Base-by-base conservation (phyloP, 208 protist genomes). In the Crithidia mellificae region DNA sequence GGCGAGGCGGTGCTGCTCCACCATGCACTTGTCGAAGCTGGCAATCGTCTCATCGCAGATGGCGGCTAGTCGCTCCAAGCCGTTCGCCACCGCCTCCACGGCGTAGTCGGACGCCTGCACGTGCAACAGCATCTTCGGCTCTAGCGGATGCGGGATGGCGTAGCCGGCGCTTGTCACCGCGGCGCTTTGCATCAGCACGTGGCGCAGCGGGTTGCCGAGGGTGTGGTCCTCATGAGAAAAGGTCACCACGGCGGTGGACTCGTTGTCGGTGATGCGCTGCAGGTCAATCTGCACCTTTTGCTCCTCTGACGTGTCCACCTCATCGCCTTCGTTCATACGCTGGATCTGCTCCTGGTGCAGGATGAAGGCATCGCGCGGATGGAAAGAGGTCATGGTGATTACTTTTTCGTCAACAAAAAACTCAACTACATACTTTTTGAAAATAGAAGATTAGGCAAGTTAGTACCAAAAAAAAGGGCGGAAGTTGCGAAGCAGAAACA, bases 211-310 rank as follows among this genome's bases (percentile, higher is more conserved):
- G 68, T 98, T 98, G 58, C 94, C 94, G 19, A 98, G 67, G 1
- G 94, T 98, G 78, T 98, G 91, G 59, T 94, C 92, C 68, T 98
- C 92, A 67, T 97, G 84, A 20, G 86, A 93, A 55, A 96, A 96
- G 9, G 85, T 84, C 25, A 97, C 71, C 38, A 90, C 89, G 17
- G 83, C 86, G 15, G 86, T 81, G 14, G 89, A 94, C 49, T 90
- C 87, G 17, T 74, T 74, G 36, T 93, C 88, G 17, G 81, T 85
- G 46, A 94, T 80, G 54, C 81, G 87, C 75, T 94, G 87, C 30
- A 96, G 57, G 47, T 96, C 85, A 68, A 96, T 89, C 44, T 85
- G 83, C 27, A 96, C 84, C 65, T 96, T 96, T 54, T 96, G 88
- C 61, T 92, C 85, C 29, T 87, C 85, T 2, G 91, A 94, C 11